A percentile compares a stretch with the other conserved stretches of the same genome.
Conservation (phyloP, 352 stramenopile species). For the Globisporangium spinosum region DNA sequence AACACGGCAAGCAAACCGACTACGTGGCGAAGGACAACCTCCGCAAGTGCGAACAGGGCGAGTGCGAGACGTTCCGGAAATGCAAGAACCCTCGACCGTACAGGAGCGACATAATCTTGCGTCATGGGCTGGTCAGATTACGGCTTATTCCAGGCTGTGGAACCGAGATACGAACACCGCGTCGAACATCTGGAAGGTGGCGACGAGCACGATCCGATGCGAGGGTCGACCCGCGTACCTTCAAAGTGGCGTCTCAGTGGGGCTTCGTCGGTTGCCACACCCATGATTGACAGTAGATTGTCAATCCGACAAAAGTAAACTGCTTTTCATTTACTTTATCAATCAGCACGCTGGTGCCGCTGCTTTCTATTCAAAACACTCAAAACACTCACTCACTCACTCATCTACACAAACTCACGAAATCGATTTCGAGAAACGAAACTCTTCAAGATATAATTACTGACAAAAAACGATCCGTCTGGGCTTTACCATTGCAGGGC, state of each 20-base stretch:
- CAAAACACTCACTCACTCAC: background rate
- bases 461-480: background rate
- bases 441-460: constrained; percentile 3
- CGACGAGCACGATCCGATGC: too few species aligned
- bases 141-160: too few species aligned
- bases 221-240: background rate
- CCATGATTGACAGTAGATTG: background rate
- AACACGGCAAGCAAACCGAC: too few species aligned
- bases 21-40: too few species aligned
- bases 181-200: too few species aligned
- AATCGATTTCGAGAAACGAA: constrained; percentile 4
- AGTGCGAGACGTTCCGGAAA: too few species aligned
- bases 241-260: background rate
- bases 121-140: too few species aligned
- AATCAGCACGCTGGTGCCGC: background rate
- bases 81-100: too few species aligned
- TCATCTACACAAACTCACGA: background rate
- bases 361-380: background rate
- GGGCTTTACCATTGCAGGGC: constrained; percentile 15
- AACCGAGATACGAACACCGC: too few species aligned
- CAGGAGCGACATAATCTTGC: too few species aligned
- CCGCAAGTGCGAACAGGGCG: too few species aligned
- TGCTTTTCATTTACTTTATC: background rate
- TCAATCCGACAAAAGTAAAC: background rate
- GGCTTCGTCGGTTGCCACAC: too few species aligned